Conservation (phyloP, 805 yeast genomes). For the Dipodascopsis uninucleata region DNA sequence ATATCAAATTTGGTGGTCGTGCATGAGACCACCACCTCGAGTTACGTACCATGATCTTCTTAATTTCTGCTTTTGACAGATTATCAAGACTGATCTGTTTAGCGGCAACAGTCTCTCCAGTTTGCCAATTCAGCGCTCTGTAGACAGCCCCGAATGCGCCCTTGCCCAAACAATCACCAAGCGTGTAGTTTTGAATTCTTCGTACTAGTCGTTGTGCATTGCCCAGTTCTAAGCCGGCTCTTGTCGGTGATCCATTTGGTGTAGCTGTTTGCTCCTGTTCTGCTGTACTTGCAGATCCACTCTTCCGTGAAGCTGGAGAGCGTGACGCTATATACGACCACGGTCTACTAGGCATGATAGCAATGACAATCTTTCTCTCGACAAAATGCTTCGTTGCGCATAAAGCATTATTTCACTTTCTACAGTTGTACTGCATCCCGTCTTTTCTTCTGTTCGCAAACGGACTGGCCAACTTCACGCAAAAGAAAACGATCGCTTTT, state of each 20-base stretch:
- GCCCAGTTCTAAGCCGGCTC: neutral
- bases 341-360: conserved; percentile 14
- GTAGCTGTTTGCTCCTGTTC: neutral
- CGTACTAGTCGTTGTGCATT: neutral
- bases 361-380: too few relatives aligned
- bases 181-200: conserved; percentile 28
- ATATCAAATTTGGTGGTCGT: too few relatives aligned
- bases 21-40: too few relatives aligned
- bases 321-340: conserved; percentile 14
- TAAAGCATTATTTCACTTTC: too few relatives aligned
- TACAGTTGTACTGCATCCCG: too few relatives aligned
- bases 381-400: too few relatives aligned
- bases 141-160: conserved; percentile 93
- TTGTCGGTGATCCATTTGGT: conserved; percentile 6
- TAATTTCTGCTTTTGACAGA: conserved; percentile 34
- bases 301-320: conserved; percentile 2
- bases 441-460: too few relatives aligned
- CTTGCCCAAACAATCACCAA: conserved; percentile 66
- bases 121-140: conserved; percentile 61
- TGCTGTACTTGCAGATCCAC: neutral
- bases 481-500: too few relatives aligned
- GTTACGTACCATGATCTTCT: conserved; percentile 42
- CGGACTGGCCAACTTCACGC: too few relatives aligned
- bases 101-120: conserved; percentile 70
- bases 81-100: conserved; percentile 64